Percentiles rank a stretch among this genome's conserved stretches.
Evolutionary conservation across 352 stramenopile genomes (phyloP).

Genomic region (Bremia lactucae): DNA sequence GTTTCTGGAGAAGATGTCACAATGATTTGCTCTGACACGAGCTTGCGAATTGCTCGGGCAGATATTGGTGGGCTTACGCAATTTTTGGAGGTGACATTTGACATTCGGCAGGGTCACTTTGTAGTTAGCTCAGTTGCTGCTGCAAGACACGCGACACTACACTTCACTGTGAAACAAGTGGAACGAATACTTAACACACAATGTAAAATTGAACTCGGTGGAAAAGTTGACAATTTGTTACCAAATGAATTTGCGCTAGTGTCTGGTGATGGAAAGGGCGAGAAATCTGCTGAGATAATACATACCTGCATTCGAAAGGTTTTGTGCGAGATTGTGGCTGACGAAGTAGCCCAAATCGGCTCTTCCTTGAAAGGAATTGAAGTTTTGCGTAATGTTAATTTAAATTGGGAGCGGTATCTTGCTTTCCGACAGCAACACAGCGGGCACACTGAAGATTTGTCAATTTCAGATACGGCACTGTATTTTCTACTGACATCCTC

Average conservation of each 20-base stretch:
- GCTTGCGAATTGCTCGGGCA: conserved; percentile 46
- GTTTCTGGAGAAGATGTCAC: conserved; percentile 62
- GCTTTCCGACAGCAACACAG: conserved; percentile 75
- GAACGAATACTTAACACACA: conserved; percentile 68
- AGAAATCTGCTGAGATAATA: conserved; percentile 64
- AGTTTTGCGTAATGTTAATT: conserved; percentile 61
- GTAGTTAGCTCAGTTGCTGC: conserved; percentile 55
- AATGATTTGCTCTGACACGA: conserved; percentile 47
- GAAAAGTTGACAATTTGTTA: conserved; percentile 29
- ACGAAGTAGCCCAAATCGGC: conserved; percentile 69
- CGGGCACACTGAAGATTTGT: conserved; percentile 62
- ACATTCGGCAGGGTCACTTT: conserved; percentile 64
- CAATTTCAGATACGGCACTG: conserved; percentile 71
- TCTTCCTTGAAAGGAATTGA: conserved; percentile 71
- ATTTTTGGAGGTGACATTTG: conserved; percentile 72
- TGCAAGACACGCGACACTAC: conserved; percentile 47
- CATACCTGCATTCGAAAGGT: conserved; percentile 57
- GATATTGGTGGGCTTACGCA: conserved; percentile 73
- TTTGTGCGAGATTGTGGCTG: conserved; percentile 75
- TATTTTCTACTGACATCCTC: conserved; percentile 78
- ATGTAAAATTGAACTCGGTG: conserved; percentile 62
- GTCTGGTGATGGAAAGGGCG: conserved; percentile 57
- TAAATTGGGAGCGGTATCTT: conserved; percentile 83
- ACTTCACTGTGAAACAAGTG: conserved; percentile 41
- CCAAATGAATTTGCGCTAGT: conserved; percentile 60